A percentile compares a stretch with the other conserved stretches of the same genome.
phyloP scores from a whole-genome alignment of 305 asterid genomes.

The Solanum hybrid region DNA sequence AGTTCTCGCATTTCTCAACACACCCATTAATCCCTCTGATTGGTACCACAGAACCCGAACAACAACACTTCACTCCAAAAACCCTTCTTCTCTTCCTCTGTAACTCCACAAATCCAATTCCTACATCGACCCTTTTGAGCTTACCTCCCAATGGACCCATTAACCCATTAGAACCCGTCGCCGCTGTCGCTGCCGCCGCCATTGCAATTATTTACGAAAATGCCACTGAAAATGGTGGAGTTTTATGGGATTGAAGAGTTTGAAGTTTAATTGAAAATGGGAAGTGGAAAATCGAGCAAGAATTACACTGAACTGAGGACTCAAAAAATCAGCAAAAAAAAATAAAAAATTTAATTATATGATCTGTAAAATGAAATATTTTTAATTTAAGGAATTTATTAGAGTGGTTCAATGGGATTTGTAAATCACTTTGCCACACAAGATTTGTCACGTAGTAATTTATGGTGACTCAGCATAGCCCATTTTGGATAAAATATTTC shows the following conservation, averaged over 20 bases:
- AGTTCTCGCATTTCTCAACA: conserved; percentile 33
- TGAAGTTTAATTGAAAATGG: neutral
- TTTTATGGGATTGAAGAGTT: neutral
- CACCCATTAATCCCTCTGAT: conserved; percentile 8
- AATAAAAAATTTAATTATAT: neutral
- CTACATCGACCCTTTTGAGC: conserved; percentile 17
- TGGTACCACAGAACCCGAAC: conserved; percentile 21
- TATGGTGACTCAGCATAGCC: neutral
- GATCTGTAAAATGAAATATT: neutral
- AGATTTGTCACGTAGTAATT: neutral
- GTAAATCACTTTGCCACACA: neutral
- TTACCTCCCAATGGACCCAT: conserved; percentile 35
- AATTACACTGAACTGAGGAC: neutral
- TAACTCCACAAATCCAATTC: conserved; percentile 23
- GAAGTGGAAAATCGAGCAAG: neutral
- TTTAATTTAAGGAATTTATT: neutral
- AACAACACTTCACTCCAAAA: conserved; percentile 19
- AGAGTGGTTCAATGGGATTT: neutral
- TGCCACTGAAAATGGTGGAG: conserved; percentile 14
- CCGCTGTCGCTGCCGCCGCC: conserved; percentile 9
- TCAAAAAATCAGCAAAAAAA: neutral
- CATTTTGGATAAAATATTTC: neutral
- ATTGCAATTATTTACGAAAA: neutral
- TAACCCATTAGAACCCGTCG: conserved; percentile 32
- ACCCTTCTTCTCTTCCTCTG: conserved; percentile 24